These are phyloP conservation scores for Periglandula ipomoeae DNA, from an alignment of 2,329 filamentous ascomycete species.

Conservation along the genomic window DNA sequence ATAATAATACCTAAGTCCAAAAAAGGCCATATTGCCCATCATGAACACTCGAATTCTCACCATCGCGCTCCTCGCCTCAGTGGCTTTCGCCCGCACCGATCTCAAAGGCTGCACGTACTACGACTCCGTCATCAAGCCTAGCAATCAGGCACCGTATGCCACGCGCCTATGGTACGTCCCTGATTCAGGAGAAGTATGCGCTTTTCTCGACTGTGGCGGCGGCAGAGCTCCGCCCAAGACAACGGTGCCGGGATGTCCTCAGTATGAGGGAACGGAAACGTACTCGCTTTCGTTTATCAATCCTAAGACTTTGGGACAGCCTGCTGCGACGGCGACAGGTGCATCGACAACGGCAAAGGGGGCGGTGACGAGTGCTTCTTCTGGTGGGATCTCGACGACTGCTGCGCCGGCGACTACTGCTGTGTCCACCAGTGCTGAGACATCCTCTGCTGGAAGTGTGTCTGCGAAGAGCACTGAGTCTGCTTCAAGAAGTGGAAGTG, in stretches of 20 bases:
- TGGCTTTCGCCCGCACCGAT: constrained; percentile 34
- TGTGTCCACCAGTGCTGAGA: not conserved
- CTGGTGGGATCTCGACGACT: not conserved
- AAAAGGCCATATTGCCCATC: not conserved
- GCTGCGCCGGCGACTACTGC: not conserved
- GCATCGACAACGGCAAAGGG: constrained; percentile 3
- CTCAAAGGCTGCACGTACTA: constrained; percentile 35
- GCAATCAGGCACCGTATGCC: constrained; percentile 27
- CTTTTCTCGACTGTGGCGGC: constrained; percentile 56
- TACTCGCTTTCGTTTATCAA: constrained; percentile 43
- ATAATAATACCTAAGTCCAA: too few relatives aligned
- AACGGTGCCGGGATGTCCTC: constrained; percentile 49
- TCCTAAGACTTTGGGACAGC: constrained; percentile 17
- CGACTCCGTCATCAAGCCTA: constrained; percentile 20
- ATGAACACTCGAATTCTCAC: constrained; percentile 19
- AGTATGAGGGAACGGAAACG: constrained; percentile 45
- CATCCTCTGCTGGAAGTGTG: too few relatives aligned
- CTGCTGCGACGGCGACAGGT: constrained; percentile 10
- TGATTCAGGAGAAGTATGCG: constrained; percentile 55
- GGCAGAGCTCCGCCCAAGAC: constrained; percentile 56
- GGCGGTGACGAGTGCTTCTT: too few relatives aligned
- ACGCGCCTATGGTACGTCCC: constrained; percentile 52
- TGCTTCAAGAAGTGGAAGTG: constrained; percentile 2
- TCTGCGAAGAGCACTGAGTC: too few relatives aligned
- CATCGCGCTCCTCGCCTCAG: constrained; percentile 20